These are phyloP conservation scores for Trichosporon sp. DNA, from an alignment of 1,284 basidiomycete genomes.

Conservation along the genomic window DNA sequence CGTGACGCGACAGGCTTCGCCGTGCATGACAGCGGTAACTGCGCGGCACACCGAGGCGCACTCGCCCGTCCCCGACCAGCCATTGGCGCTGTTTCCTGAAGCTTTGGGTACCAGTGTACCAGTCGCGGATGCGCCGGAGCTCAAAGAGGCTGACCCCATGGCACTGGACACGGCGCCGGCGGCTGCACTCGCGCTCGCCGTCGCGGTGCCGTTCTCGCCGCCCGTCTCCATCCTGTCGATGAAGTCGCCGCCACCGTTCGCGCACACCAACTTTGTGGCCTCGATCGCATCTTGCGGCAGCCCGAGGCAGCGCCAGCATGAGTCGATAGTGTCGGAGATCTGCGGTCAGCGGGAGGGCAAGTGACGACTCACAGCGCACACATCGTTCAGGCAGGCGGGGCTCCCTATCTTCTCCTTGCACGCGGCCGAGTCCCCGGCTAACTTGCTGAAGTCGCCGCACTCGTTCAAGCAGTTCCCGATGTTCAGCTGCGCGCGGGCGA, in stretches of 20 bases:
- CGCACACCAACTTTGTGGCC: neutral
- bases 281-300: neutral
- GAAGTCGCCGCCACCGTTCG: neutral
- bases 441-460: neutral
- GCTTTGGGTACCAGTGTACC: too few species aligned
- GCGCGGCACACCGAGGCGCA: too few species aligned
- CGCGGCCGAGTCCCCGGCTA: neutral
- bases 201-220: neutral
- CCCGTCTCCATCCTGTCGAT: neutral
- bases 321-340: neutral
- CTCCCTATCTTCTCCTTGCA: too few species aligned
- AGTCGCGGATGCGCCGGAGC: neutral
- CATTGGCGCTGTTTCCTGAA: too few species aligned
- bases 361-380: neutral
- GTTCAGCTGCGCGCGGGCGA: neutral
- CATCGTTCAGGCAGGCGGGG: neutral
- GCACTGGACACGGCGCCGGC: neutral
- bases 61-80: too few species aligned
- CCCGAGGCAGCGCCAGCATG: neutral
- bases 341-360: neutral
- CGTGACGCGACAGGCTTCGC: too few species aligned
- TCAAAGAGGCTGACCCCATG: neutral
- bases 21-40: too few species aligned
- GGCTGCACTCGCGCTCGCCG: neutral
- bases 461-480: neutral